A percentile compares a stretch with the other conserved stretches of the same genome.
These are phyloP conservation scores for Suillus americanus DNA, from an alignment of 768 basidiomycete genomes.

Conservation along the genomic window DNA sequence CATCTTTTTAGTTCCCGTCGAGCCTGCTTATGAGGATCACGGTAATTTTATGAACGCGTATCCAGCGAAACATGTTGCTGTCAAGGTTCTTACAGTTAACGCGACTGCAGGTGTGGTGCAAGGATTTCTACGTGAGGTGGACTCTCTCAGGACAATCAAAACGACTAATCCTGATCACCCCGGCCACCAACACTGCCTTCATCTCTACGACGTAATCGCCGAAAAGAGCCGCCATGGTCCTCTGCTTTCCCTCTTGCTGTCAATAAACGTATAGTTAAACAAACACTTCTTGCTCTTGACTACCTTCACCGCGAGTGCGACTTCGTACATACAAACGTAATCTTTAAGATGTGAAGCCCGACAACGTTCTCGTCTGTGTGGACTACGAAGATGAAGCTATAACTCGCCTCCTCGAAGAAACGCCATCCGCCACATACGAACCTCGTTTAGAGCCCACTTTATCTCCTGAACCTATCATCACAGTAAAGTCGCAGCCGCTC, in stretches of 20 bases:
- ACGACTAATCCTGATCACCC: conserved; percentile 12
- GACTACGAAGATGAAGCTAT: background rate
- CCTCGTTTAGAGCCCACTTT: conserved; percentile 14
- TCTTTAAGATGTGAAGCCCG: conserved; percentile 22
- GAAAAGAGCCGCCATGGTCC: conserved; percentile 12
- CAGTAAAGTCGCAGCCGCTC: conserved; percentile 26
- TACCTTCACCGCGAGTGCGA: conserved; percentile 27
- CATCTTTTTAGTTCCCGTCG: background rate
- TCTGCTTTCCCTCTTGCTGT: background rate
- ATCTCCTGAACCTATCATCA: conserved; percentile 23
- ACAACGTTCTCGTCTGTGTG: conserved; percentile 19
- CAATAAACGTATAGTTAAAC: conserved; percentile 23
- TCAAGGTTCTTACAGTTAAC: background rate
- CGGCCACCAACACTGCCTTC: conserved; percentile 11
- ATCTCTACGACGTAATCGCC: conserved; percentile 6
- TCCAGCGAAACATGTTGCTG: background rate
- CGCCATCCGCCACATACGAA: conserved; percentile 15
- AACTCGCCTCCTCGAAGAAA: background rate
- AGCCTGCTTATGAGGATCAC: background rate
- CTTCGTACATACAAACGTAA: background rate
- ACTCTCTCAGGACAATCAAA: background rate
- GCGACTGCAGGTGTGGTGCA: background rate
- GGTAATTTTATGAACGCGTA: background rate
- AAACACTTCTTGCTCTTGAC: conserved; percentile 27
- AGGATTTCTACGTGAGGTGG: background rate